These are phyloP conservation scores for Aegle marmelos DNA, from an alignment of 345 rosid species.

Conservation along the genomic window DNA sequence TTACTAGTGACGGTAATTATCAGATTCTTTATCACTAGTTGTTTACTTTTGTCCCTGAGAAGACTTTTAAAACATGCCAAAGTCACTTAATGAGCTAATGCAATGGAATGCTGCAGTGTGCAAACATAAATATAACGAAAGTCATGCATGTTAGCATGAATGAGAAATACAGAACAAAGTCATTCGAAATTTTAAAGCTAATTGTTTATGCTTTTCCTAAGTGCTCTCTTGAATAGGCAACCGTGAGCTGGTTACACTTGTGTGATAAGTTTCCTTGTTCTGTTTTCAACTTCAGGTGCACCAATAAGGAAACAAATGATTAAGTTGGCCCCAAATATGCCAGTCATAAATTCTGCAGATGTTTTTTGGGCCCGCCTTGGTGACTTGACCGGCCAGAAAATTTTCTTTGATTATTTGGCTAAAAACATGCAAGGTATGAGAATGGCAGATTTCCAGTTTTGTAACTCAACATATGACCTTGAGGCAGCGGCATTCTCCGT, in stretches of 20 bases:
- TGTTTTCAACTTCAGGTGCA: slow-evolving; percentile 22
- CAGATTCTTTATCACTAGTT: background rate
- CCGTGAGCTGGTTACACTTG: background rate
- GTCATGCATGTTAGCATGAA: too few relatives aligned
- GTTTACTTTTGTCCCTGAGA: background rate
- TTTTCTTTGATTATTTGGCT: too few relatives aligned
- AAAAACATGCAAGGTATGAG: too few relatives aligned
- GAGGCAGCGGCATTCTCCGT: too few relatives aligned
- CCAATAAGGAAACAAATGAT: slow-evolving; percentile 8
- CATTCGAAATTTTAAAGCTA: background rate
- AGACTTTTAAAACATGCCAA: background rate
- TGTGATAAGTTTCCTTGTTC: background rate
- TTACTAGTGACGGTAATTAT: slow-evolving; percentile 32
- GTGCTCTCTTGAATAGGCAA: background rate
- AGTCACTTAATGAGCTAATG: background rate
- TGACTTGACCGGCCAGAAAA: too few relatives aligned
- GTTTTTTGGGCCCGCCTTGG: too few relatives aligned
- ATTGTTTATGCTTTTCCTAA: background rate
- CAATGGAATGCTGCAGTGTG: too few relatives aligned
- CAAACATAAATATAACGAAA: too few relatives aligned
- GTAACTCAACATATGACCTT: too few relatives aligned
- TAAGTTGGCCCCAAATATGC: slow-evolving; percentile 21
- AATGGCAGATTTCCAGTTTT: too few relatives aligned
- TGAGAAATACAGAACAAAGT: too few relatives aligned
- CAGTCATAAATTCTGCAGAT: background rate